Evolutionary conservation across 805 yeast species (phyloP), one percentile per base, ranked within the genome.

Genomic region (Grigorovia yakushimaensis): DNA sequence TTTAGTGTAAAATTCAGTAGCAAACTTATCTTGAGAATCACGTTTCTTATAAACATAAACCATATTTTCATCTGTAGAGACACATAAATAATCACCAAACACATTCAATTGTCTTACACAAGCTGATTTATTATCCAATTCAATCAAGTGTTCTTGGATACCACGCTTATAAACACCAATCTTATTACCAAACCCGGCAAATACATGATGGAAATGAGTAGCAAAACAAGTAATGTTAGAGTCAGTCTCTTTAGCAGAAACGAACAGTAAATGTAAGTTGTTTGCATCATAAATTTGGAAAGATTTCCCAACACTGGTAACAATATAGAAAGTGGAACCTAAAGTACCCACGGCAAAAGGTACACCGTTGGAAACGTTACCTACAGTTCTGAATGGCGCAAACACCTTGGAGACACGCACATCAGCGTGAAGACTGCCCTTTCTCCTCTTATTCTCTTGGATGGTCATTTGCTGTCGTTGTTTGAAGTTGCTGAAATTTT

Each of bases 271-370:
- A 55, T 86, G 93, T 51, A 91, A 70, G 6, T 85, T 87, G 30
- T 91, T 79, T 57, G 85, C 96, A 68, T 93, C 98, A 60, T 85
- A 93, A 24, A 93, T 87, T 64, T 91, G 98, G 69, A 93, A 87
- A 1, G 91, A 75, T 46, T 80, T 74, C 2, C 97, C 98, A 20
- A 93, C 96, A 41, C 86, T 81, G 0, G 98, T 91, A 17, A 83
- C 95, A 38, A 88, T 78, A 58, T 89, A 84, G 58, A 84, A 89
- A 1, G 95, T 80, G 15, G 86, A 75, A 45, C 98, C 98, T 49
- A 91, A 73, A 1, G 91, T 80, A 23, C 98, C 94, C 19, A 88
- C 72, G 6, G 96, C 85, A 61, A 89, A 87, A 2, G 98, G 98
- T 1, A 75, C 72, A 36, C 78, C 82, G 60, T 87, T 87, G 24